These are phyloP conservation scores for Rugosomyces carneus DNA, from an alignment of 1,284 basidiomycete genomes.

Conservation along the genomic window DNA sequence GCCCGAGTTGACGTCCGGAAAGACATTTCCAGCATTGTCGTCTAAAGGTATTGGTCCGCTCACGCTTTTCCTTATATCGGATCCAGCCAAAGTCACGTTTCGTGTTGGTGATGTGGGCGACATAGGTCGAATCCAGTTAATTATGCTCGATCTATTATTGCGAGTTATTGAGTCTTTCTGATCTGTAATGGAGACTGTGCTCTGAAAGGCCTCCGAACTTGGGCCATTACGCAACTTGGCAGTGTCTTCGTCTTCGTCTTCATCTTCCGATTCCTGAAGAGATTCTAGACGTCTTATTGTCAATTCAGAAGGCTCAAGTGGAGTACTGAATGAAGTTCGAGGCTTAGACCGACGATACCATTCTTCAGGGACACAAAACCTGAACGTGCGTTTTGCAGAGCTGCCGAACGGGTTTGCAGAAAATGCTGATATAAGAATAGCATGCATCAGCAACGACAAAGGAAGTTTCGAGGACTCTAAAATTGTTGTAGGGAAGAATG, in stretches of 20 bases:
- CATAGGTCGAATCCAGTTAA: conserved; percentile 47
- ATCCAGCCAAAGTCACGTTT: conserved; percentile 25
- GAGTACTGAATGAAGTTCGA: conserved; percentile 39
- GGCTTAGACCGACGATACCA: conserved; percentile 71
- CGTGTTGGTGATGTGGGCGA: conserved; percentile 30
- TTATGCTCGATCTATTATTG: conserved; percentile 54
- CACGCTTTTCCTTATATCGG: conserved; percentile 51
- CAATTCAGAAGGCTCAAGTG: conserved; percentile 43
- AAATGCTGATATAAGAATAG: conserved; percentile 31
- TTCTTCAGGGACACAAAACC: conserved; percentile 69
- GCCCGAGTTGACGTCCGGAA: conserved; percentile 11
- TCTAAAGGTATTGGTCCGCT: conserved; percentile 61
- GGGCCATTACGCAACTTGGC: conserved; percentile 37
- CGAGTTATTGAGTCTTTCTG: conserved; percentile 46
- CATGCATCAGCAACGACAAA: conserved; percentile 30
- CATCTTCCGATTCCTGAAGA: conserved; percentile 45
- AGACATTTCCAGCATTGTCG: conserved; percentile 29
- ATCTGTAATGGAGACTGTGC: conserved; percentile 25
- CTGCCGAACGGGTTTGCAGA: conserved; percentile 35
- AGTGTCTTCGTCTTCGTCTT: conserved; percentile 49
- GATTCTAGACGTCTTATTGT: conserved; percentile 46
- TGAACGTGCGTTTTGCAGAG: conserved; percentile 38
- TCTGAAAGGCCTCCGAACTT: conserved; percentile 5
- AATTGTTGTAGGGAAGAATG: not conserved
- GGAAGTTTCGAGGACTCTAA: conserved; percentile 38